phyloP scores from a whole-genome alignment of 257 asterid genomes.

The Solanum appendiculatum region DNA sequence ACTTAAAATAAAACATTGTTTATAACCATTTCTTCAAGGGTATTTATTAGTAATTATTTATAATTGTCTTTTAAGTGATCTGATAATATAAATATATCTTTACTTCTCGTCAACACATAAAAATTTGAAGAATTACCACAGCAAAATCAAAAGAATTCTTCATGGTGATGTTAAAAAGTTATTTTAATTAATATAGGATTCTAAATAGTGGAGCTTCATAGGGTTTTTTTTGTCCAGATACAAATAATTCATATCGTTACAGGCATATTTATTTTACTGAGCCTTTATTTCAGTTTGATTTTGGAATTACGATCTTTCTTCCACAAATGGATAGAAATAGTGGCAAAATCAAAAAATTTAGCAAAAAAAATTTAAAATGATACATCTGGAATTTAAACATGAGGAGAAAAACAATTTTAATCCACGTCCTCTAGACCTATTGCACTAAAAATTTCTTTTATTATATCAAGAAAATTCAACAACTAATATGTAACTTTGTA shows the following conservation, averaged over 20 bases:
- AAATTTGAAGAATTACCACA: background rate
- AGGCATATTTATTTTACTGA: background rate
- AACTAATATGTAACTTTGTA: background rate
- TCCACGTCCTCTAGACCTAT: background rate
- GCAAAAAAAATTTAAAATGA: background rate
- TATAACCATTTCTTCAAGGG: background rate
- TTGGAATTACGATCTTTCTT: background rate
- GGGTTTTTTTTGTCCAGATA: too few relatives aligned
- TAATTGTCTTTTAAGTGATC: background rate
- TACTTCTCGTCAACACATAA: accelerated
- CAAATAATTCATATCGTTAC: accelerated
- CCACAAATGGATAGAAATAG: background rate
- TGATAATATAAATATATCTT: background rate
- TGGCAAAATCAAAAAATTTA: background rate
- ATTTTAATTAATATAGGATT: too few relatives aligned
- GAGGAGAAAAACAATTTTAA: background rate
- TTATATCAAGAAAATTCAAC: background rate
- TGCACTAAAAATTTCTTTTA: background rate
- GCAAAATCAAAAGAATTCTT: too few relatives aligned
- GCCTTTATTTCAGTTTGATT: background rate
- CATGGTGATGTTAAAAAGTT: too few relatives aligned
- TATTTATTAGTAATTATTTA: accelerated
- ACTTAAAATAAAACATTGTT: background rate
- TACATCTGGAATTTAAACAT: background rate
- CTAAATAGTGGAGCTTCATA: too few relatives aligned